Evolutionary conservation across 805 yeast species (phyloP).

Genomic region (Barnettozyma botsteinii): DNA sequence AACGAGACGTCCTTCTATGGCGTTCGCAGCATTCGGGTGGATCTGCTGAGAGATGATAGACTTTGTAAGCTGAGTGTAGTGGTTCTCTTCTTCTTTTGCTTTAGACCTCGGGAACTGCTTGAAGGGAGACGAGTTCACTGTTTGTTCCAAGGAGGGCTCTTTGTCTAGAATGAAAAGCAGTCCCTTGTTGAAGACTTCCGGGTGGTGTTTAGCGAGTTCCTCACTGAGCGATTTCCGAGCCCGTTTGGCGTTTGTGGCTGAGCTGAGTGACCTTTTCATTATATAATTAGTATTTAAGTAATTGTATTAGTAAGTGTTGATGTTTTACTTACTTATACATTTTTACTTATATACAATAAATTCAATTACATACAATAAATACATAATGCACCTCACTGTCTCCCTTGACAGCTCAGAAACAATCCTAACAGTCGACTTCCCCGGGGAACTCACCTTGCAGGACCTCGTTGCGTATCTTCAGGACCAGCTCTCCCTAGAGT

Average conservation of each 20-base stretch:
- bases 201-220: constrained; percentile 25
- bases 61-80: constrained; percentile 37
- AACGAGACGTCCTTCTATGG: constrained; percentile 49
- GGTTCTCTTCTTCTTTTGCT: constrained; percentile 20
- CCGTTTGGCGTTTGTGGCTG: constrained; percentile 11
- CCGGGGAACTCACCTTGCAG: constrained; percentile 52
- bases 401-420: constrained; percentile 15
- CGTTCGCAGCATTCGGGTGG: constrained; percentile 72
- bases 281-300: background rate
- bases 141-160: constrained; percentile 33
- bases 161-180: constrained; percentile 27
- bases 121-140: constrained; percentile 26
- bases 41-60: constrained; percentile 68
- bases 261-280: constrained; percentile 4
- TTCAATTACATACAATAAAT: background rate
- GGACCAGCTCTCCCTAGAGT: constrained; percentile 29
- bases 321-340: too few relatives aligned
- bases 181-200: constrained; percentile 31
- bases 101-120: constrained; percentile 20
- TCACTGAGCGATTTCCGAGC: constrained; percentile 19
- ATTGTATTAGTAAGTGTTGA: too few relatives aligned
- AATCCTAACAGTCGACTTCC: constrained; percentile 46
- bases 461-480: constrained; percentile 67
- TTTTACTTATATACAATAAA: too few relatives aligned
- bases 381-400: constrained; percentile 14